Evolutionary conservation across 805 yeast species (phyloP).

Genomic region (Tetrapisispora arboricola): DNA sequence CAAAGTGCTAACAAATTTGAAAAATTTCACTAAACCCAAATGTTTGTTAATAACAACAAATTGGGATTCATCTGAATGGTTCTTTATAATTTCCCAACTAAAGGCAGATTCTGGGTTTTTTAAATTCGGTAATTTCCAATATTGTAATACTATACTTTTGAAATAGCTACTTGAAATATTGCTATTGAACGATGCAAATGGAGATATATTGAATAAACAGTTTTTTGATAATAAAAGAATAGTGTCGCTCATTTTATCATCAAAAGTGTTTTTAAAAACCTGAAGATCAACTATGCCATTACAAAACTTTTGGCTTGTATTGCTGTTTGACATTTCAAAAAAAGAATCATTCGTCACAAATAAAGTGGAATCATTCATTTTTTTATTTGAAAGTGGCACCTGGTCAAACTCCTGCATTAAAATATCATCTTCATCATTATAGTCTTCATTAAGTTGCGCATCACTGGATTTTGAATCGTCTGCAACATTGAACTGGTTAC

Average conservation of each 20-base stretch:
- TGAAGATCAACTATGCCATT: constrained; percentile 16
- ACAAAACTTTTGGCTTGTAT: constrained; percentile 4
- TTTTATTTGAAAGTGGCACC: background rate
- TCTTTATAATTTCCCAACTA: constrained; percentile 13
- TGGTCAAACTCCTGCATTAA: background rate
- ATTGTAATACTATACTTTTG: constrained; percentile 11
- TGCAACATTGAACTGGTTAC: background rate
- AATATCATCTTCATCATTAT: background rate
- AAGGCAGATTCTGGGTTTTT: constrained; percentile 2
- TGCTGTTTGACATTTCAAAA: constrained; percentile 8
- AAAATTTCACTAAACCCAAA: constrained; percentile 16
- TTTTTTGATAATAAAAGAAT: constrained; percentile 10
- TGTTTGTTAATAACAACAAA: constrained; percentile 12
- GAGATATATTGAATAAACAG: constrained; percentile 10
- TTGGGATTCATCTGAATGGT: constrained; percentile 6
- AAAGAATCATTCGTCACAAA: constrained; percentile 11
- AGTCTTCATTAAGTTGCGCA: background rate
- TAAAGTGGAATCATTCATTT: constrained; percentile 4
- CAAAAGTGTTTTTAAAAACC: constrained; percentile 4
- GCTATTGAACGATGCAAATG: background rate
- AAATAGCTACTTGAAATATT: constrained; percentile 1
- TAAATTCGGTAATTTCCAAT: constrained; percentile 12
- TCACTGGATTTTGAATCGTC: background rate
- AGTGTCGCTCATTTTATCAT: constrained; percentile 4
- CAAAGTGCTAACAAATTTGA: constrained; percentile 8